A percentile compares a stretch with the other conserved stretches of the same genome.
phyloP scores from a whole-genome alignment of 768 basidiomycete genomes.

The Strobilomyces dryophilus region DNA sequence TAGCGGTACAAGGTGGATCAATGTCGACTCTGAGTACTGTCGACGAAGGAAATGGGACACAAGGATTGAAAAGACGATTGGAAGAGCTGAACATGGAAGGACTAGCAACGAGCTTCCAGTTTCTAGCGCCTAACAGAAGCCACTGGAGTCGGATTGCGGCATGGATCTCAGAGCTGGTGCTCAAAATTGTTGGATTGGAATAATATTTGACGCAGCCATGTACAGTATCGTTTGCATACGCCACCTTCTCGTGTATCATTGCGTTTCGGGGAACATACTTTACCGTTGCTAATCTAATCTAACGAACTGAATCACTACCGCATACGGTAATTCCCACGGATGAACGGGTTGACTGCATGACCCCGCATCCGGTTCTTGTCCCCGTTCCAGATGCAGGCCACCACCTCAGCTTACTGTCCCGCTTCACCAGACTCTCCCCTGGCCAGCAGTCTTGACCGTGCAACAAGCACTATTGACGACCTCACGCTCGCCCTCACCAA shows the following conservation, averaged over 20 bases:
- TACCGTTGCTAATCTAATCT: not conserved
- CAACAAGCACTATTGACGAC: conserved; percentile 70
- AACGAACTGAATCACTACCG: not conserved
- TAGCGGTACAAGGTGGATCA: conserved; percentile 45
- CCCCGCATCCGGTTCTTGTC: not conserved
- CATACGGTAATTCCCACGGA: conserved; percentile 20
- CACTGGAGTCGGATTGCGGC: conserved; percentile 63
- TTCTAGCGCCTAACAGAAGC: conserved; percentile 53
- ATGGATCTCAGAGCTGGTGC: conserved; percentile 67
- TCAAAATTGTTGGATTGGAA: conserved; percentile 44
- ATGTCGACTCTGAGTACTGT: conserved; percentile 60
- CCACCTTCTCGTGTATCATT: not conserved
- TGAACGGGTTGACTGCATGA: not conserved
- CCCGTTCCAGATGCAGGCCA: conserved; percentile 22
- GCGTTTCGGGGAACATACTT: not conserved
- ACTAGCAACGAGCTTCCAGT: conserved; percentile 67
- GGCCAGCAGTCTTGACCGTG: conserved; percentile 47
- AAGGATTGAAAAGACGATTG: conserved; percentile 50
- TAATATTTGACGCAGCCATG: conserved; percentile 14
- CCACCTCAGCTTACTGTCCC: conserved; percentile 32
- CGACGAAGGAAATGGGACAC: conserved; percentile 45
- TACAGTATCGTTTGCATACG: conserved; percentile 16
- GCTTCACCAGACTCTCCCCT: conserved; percentile 49
- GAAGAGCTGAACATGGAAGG: conserved; percentile 75
- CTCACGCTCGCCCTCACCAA: conserved; percentile 68